These are phyloP conservation scores for Sporothrix brasiliensis DNA, from an alignment of 2,329 filamentous ascomycete genomes.

Conservation along the genomic window DNA sequence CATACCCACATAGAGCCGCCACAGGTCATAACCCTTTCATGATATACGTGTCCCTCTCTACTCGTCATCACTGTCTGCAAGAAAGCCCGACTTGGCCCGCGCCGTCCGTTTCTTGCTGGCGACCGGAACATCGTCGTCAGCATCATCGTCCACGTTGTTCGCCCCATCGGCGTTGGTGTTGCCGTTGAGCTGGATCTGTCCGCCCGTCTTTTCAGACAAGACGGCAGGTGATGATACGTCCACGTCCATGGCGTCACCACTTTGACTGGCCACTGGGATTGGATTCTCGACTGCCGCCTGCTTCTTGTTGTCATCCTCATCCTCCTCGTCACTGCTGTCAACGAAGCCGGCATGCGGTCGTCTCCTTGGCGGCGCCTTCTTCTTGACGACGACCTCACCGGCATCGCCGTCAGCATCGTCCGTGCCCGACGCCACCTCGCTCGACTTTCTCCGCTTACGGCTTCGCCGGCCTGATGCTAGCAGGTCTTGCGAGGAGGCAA, in stretches of 20 bases:
- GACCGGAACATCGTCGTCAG: conserved; percentile 49
- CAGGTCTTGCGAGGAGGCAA: background rate
- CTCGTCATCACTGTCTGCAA: conserved; percentile 64
- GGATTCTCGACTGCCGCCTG: no score
- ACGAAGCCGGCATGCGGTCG: conserved; percentile 39
- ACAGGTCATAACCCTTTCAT: background rate
- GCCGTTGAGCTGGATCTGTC: conserved; percentile 27
- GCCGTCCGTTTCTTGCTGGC: conserved; percentile 44
- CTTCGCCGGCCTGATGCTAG: background rate
- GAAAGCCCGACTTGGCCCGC: conserved; percentile 56
- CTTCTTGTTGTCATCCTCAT: conserved; percentile 29
- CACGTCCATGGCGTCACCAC: conserved; percentile 41
- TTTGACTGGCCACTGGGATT: conserved; percentile 20
- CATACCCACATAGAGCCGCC: background rate
- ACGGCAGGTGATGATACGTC: conserved; percentile 41
- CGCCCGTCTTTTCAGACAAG: conserved; percentile 30
- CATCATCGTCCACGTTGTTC: conserved; percentile 41
- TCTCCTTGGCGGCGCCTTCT: background rate
- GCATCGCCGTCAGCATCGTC: conserved; percentile 26
- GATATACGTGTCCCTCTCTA: conserved; percentile 40
- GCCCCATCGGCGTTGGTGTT: conserved; percentile 19
- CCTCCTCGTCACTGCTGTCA: conserved; percentile 40
- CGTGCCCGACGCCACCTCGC: conserved; percentile 29
- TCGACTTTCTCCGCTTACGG: conserved; percentile 33
- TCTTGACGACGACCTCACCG: conserved; percentile 13